Percentiles rank a stretch among this genome's conserved stretches.
Evolutionary conservation across 805 yeast genomes (phyloP).

Genomic region (Komagataella pastoris): DNA sequence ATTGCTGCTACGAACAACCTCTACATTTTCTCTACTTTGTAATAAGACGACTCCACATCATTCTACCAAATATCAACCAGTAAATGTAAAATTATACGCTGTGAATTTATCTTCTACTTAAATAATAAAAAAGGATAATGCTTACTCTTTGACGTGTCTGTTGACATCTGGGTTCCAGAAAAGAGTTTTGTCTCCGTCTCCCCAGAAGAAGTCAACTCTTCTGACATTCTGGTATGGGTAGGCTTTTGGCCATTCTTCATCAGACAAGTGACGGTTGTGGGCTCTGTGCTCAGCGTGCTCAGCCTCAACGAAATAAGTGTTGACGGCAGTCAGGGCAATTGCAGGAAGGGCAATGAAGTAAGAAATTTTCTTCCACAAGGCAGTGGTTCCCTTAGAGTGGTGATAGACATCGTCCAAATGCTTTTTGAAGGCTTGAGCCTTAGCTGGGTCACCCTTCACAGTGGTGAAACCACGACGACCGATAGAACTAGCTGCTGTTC

Average conservation of each 20-base stretch:
- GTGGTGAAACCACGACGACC: conserved; percentile 19
- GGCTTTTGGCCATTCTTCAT: conserved; percentile 87
- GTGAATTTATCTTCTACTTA: neutral
- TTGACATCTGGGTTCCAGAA: conserved; percentile 93
- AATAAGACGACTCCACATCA: conserved; percentile 7
- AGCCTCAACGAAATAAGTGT: conserved; percentile 70
- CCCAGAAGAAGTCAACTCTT: conserved; percentile 89
- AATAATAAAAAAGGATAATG: conserved; percentile 9
- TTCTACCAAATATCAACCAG: neutral
- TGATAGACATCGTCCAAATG: conserved; percentile 50
- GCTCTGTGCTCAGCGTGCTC: conserved; percentile 87
- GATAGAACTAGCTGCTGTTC: neutral
- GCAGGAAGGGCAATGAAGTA: conserved; percentile 75
- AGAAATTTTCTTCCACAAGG: conserved; percentile 78
- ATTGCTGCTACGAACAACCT: conserved; percentile 96
- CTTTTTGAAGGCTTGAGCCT: conserved; percentile 60
- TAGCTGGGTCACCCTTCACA: conserved; percentile 35
- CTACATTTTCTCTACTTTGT: conserved; percentile 69
- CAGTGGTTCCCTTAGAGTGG: conserved; percentile 70
- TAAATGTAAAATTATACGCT: conserved; percentile 1
- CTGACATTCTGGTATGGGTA: conserved; percentile 89
- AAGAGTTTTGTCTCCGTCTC: conserved; percentile 93
- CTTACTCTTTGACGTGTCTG: conserved; percentile 50
- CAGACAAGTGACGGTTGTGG: conserved; percentile 60
- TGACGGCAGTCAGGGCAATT: conserved; percentile 59